Percentiles rank a stretch among this genome's conserved stretches.
phyloP scores from a whole-genome alignment of 1,284 basidiomycete genomes.

The Heterobasidion occidentale region DNA sequence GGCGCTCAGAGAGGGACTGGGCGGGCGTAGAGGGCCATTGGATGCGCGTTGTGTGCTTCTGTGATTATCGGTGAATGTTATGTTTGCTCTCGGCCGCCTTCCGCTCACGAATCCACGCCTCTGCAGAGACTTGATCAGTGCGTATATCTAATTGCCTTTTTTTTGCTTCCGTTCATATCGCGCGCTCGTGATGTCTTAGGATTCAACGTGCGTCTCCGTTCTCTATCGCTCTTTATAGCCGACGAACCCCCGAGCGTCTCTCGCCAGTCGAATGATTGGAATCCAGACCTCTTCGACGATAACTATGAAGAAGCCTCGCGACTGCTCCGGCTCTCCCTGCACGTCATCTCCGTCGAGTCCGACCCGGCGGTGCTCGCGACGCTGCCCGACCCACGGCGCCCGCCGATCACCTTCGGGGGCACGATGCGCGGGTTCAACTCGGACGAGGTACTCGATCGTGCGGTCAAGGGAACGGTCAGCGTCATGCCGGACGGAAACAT shows the following conservation, averaged over 20 bases:
- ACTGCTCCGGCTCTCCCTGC: slow-evolving; percentile 50
- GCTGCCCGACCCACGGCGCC: slow-evolving; percentile 10
- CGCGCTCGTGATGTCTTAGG: slow-evolving; percentile 24
- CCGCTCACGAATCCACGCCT: background rate
- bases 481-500: slow-evolving; percentile 46
- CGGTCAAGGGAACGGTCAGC: slow-evolving; percentile 46
- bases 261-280: slow-evolving; percentile 6
- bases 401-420: slow-evolving; percentile 44
- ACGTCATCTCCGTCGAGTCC: slow-evolving; percentile 27
- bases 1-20: slow-evolving; percentile 42
- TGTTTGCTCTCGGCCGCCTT: background rate
- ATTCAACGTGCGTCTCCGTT: slow-evolving; percentile 44
- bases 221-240: background rate
- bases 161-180: slow-evolving; percentile 1
- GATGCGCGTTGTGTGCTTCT: slow-evolving; percentile 63
- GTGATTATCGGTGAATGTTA: slow-evolving; percentile 58
- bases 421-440: slow-evolving; percentile 12
- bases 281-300: slow-evolving; percentile 44
- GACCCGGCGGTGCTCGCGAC: slow-evolving; percentile 9
- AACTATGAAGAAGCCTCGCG: slow-evolving; percentile 56
- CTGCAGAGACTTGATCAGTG: slow-evolving; percentile 48
- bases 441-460: slow-evolving; percentile 26
- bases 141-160: slow-evolving; percentile 14
- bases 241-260: background rate
- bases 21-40: slow-evolving; percentile 64